Conservation (phyloP, 352 stramenopile species). For the Achlya hypogyna region DNA sequence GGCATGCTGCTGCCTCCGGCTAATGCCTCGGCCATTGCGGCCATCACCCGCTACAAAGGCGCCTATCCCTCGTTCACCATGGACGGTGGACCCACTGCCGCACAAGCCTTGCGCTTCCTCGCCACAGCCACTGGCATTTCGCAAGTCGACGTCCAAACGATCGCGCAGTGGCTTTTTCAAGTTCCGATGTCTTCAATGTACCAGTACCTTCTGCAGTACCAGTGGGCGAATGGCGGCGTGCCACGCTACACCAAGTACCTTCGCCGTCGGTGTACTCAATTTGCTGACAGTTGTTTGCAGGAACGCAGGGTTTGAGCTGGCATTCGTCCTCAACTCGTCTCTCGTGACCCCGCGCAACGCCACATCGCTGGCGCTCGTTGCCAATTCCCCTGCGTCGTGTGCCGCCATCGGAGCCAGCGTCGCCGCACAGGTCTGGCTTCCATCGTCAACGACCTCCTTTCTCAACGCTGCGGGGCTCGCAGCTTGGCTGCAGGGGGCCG, state of each 20-base stretch:
- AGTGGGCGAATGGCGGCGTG: not conserved
- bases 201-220: conserved; percentile 2
- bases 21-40: not conserved
- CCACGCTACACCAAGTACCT: conserved; percentile 2
- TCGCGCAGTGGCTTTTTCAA: not conserved
- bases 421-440: not conserved
- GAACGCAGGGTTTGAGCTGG: conserved; percentile 2
- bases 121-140: not conserved
- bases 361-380: not conserved
- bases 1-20: not conserved
- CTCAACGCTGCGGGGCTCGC: not conserved
- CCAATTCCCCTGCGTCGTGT: not conserved
- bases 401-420: not conserved
- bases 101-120: not conserved
- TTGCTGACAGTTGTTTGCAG: not conserved
- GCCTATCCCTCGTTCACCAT: not conserved
- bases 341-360: not conserved
- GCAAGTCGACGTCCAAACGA: not conserved
- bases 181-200: not conserved
- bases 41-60: not conserved
- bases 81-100: not conserved
- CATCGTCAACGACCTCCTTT: not conserved
- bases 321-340: not conserved
- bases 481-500: not conserved
- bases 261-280: not conserved